phyloP scores from a whole-genome alignment of 768 basidiomycete genomes.

The Porphyrellus cyaneotinctus region DNA sequence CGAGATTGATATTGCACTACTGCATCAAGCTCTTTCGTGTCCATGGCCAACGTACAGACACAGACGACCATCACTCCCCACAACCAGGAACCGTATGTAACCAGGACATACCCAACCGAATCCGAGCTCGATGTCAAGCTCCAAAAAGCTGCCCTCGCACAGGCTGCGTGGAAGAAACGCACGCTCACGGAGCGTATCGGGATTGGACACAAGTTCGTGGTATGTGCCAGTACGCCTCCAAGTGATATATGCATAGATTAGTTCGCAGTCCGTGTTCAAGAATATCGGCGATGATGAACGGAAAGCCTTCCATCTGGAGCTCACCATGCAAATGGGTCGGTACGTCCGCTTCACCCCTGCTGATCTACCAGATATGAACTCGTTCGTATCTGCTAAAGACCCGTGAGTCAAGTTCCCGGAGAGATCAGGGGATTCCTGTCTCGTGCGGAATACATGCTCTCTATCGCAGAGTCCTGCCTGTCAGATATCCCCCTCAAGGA shows the following conservation, averaged over 20 bases:
- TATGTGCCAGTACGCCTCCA: slow-evolving; percentile 33
- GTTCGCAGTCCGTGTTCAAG: slow-evolving; percentile 45
- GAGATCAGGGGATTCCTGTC: slow-evolving; percentile 81
- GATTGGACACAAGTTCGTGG: slow-evolving; percentile 69
- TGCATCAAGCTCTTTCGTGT: not conserved
- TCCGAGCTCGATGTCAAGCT: slow-evolving; percentile 61
- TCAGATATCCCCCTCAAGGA: slow-evolving; percentile 70
- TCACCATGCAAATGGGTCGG: slow-evolving; percentile 92
- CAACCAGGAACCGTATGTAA: slow-evolving; percentile 56
- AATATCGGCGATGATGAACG: slow-evolving; percentile 49
- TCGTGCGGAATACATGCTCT: slow-evolving; percentile 79
- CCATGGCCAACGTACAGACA: slow-evolving; percentile 6
- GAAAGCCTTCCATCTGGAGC: slow-evolving; percentile 48
- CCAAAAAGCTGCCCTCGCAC: slow-evolving; percentile 54
- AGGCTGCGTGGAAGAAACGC: slow-evolving; percentile 66
- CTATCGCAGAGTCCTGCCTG: slow-evolving; percentile 72
- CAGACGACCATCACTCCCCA: slow-evolving; percentile 89
- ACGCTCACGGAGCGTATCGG: slow-evolving; percentile 60
- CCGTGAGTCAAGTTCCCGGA: slow-evolving; percentile 70
- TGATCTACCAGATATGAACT: not conserved
- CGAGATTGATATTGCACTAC: not conserved
- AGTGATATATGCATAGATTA: not conserved
- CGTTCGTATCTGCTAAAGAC: slow-evolving; percentile 41
- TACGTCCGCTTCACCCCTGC: slow-evolving; percentile 32
- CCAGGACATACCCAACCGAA: slow-evolving; percentile 58